Evolutionary conservation across 768 basidiomycete species (phyloP), one percentile per base, ranked within the genome.

Genomic region (Mycena filopes): DNA sequence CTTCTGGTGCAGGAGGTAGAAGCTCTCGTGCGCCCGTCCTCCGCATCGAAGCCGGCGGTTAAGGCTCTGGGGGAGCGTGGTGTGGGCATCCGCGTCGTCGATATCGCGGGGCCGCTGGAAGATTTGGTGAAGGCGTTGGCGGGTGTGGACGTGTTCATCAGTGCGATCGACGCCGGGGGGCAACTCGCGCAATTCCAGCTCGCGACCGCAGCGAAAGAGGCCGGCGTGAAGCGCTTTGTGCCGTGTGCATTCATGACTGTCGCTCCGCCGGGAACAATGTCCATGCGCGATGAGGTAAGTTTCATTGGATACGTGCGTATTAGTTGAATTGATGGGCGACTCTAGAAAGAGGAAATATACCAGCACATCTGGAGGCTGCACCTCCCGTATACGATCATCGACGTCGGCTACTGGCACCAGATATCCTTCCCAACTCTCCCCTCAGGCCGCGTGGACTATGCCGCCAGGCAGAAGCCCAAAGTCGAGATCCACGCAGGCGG

Each of bases 401-500:
- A 76, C 51, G 73, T 75, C n/a, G 75, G 77, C 6, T 75, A 68
- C 65, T 78, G 77, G 76, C 70, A 71, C 68, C 74, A 77, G 55
- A 16, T 70, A 8, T 53, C 70, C 18, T 63, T 56, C 25, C 63
- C 66, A 8, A 47, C 41, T 13, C 50, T 70, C 12, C 54, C 69
- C 12, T 60, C 69, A 12, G 66, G 59, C 8, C 68, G 68, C 12
- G 56, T 63, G 20, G 55, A 67, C 26, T 64, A 66, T 16, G 63
- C 66, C 13, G 31, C 43, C 23, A 2, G 55, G 26, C 21, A 45
- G 1, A 49, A 31, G 15, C 40, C 55, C 10, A 65, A 56, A 16
- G 11, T 41, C 13, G 66, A 67, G 25, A 42, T 74, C 25, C 71
- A 72, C 63, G 70, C 62, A 1, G 48, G 50, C 15, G 74, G 74